phyloP scores from a whole-genome alignment of 1,284 basidiomycete species.

The Mycosarcoma mackinlayi region DNA sequence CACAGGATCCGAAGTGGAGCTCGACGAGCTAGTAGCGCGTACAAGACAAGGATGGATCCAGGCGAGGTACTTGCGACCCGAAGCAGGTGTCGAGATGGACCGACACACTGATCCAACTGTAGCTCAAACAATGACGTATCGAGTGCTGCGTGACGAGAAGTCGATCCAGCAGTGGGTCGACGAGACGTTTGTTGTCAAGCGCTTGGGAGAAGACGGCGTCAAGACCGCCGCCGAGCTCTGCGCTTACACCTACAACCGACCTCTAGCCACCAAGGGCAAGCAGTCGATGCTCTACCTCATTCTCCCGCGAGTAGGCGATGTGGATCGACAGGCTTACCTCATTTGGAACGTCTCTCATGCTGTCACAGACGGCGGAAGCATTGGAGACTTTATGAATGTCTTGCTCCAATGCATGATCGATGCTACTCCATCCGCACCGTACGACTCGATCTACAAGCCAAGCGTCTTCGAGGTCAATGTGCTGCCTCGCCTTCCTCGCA shows the following conservation, averaged over 20 bases:
- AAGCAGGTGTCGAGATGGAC: slow-evolving; percentile 35
- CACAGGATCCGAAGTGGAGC: slow-evolving; percentile 17
- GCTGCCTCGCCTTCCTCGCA: slow-evolving; percentile 20
- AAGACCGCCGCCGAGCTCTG: slow-evolving; percentile 11
- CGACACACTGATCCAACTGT: slow-evolving; percentile 8
- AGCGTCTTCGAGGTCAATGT: slow-evolving; percentile 20
- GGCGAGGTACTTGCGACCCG: slow-evolving; percentile 27
- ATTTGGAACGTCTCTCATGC: slow-evolving; percentile 49
- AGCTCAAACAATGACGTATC: slow-evolving; percentile 23
- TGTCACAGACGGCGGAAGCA: slow-evolving; percentile 39
- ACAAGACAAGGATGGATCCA: slow-evolving; percentile 25
- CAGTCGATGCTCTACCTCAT: slow-evolving; percentile 40
- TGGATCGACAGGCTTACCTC: slow-evolving; percentile 10
- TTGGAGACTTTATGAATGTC: slow-evolving; percentile 24
- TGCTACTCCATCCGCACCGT: slow-evolving; percentile 5
- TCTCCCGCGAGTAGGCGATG: slow-evolving; percentile 10
- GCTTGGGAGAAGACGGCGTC: slow-evolving; percentile 16
- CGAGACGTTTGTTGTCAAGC: slow-evolving; percentile 33
- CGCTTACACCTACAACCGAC: slow-evolving; percentile 25
- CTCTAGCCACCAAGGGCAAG: slow-evolving; percentile 31
- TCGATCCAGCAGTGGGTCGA: slow-evolving; percentile 27
- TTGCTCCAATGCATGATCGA: slow-evolving; percentile 35
- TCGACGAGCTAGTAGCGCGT: slow-evolving; percentile 27
- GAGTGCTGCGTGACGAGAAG: slow-evolving; percentile 19
- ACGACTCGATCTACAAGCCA: slow-evolving; percentile 23